phyloP scores from a whole-genome alignment of 441 rosid species.

The Croton laevigatus region DNA sequence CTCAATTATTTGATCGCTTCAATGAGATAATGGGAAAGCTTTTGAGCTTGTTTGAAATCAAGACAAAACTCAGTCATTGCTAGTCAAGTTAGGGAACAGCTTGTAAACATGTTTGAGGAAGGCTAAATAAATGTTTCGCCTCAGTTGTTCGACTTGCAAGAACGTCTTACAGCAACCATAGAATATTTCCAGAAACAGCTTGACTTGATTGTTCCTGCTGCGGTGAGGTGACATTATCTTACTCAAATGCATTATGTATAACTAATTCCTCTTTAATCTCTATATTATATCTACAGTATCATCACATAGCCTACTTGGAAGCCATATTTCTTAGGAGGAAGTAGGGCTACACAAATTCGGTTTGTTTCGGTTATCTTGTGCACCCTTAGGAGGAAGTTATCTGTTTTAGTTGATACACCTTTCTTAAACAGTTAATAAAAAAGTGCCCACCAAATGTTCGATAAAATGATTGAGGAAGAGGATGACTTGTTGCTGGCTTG shows the following conservation, averaged over 20 bases:
- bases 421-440: too few relatives aligned
- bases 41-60: conserved; percentile 66
- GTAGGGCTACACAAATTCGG: too few relatives aligned
- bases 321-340: too few relatives aligned
- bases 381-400: too few relatives aligned
- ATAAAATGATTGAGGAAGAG: too few relatives aligned
- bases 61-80: conserved; percentile 64
- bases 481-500: too few relatives aligned
- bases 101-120: conserved; percentile 76
- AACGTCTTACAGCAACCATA: conserved; percentile 67
- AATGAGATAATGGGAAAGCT: conserved; percentile 70
- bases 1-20: conserved; percentile 65
- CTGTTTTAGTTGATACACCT: too few relatives aligned
- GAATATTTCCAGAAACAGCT: conserved; percentile 94
- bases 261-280: too few relatives aligned
- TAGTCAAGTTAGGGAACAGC: conserved; percentile 66
- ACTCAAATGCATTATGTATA: conserved; percentile 25
- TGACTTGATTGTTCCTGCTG: conserved; percentile 89
- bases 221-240: conserved; percentile 77
- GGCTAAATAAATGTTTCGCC: conserved; percentile 81
- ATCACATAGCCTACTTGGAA: too few relatives aligned
- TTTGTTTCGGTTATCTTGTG: too few relatives aligned
- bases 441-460: too few relatives aligned
- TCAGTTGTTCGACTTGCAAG: conserved; percentile 77
- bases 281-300: too few relatives aligned